These are phyloP conservation scores for Geotrichum carabidarum DNA, from an alignment of 1,139 yeast genomes.

Conservation along the genomic window DNA sequence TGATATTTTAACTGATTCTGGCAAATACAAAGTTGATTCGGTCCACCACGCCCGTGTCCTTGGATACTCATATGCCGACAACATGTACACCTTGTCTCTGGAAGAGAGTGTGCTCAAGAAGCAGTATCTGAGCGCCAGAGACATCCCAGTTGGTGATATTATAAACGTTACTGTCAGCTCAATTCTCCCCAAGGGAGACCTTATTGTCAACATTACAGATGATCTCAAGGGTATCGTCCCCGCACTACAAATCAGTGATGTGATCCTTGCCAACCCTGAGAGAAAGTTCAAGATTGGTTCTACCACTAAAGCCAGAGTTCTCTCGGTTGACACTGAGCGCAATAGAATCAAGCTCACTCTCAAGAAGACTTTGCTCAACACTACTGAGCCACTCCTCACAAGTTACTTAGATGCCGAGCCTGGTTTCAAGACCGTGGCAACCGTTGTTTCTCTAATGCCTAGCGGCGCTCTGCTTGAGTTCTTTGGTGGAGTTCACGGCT, in stretches of 20 bases:
- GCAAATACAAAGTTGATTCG: conserved; percentile 53
- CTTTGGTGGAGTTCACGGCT: conserved; percentile 73
- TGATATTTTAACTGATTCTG: conserved; percentile 40
- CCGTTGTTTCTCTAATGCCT: conserved; percentile 66
- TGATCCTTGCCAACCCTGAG: conserved; percentile 81
- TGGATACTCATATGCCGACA: conserved; percentile 64
- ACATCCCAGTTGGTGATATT: conserved; percentile 70
- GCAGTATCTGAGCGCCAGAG: conserved; percentile 59
- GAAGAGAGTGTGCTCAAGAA: conserved; percentile 60
- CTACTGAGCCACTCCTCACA: conserved; percentile 56
- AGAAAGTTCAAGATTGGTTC: conserved; percentile 82
- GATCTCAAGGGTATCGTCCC: conserved; percentile 74
- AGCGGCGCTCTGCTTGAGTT: conserved; percentile 65
- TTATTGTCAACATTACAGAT: conserved; percentile 59
- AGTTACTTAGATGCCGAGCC: conserved; percentile 49
- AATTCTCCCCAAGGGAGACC: conserved; percentile 67
- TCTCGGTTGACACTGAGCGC: conserved; percentile 41
- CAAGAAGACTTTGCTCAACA: conserved; percentile 74
- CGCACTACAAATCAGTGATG: conserved; percentile 73
- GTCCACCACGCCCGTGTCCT: conserved; percentile 71
- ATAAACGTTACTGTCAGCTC: conserved; percentile 46
- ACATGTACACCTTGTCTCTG: conserved; percentile 60
- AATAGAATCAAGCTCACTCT: conserved; percentile 58
- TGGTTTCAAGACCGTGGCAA: conserved; percentile 67
- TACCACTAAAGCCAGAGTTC: conserved; percentile 67